Evolutionary conservation across 2,329 filamentous ascomycete genomes (phyloP), one percentile per base, ranked within the genome.

Genomic region (Tolypocladium tropicale): DNA sequence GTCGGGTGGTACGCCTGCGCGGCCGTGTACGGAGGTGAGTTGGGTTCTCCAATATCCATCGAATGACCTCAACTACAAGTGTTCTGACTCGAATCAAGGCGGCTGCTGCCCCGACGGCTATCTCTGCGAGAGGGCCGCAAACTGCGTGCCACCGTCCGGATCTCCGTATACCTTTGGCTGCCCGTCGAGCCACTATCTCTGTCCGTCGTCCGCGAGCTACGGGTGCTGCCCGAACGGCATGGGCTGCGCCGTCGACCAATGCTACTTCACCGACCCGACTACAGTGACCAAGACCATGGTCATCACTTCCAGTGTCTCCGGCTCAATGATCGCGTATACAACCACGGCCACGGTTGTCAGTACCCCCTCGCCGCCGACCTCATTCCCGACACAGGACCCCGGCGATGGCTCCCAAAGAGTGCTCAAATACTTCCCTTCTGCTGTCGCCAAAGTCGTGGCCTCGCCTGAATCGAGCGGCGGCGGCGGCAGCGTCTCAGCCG

Each of bases 171-270:
- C 70, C 9, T 65, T 69, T 55, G 69, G 65, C 18, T 84, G 81
- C 54, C 72, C 73, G 6, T 59, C 68, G 2, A 72, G 67, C 57
- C 78, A 74, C 51, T 77, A 72, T 55, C 68, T 75, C 4, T 84
- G 81, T 56, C 75, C 81, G 1, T 62, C 75, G 6, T 78, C 76
- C 1, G 60, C 78, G 4, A 76, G 75, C 53, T 78, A 74, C 56
- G 81, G 80, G 0, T 84, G 81, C 59, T 84, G 81, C 62, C 67
- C 66, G 2, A 73, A 66, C 51, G 76, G 76, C 5, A 74, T 78
- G 71, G 76, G 66, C 30, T 84, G 81, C 61, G 80, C 72, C 2
- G 56, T 62, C 30, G 68, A 68, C 28, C 66, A 70, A 52, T 84
- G 81, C 62, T 83, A 79, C 57, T 70, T 74, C 1, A 79, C 76